phyloP scores from a whole-genome alignment of 805 yeast species.

The Sugiyamaella qingdaonensis region DNA sequence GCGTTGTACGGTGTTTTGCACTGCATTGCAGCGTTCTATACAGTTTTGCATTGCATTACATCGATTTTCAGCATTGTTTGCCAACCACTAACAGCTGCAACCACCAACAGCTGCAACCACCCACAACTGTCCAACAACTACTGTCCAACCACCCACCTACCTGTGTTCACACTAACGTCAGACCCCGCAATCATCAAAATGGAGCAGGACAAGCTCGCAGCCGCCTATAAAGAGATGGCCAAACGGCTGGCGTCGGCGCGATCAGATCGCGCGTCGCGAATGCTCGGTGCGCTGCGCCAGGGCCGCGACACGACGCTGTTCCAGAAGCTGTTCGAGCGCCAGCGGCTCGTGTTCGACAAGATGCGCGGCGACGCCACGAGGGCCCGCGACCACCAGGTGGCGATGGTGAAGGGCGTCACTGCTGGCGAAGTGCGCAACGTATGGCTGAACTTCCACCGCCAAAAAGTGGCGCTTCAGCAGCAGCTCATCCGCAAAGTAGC shows the following conservation, averaged over 20 bases:
- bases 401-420: constrained; percentile 19
- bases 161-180: constrained; percentile 1
- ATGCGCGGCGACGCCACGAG: constrained; percentile 13
- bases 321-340: constrained; percentile 16
- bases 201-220: constrained; percentile 23
- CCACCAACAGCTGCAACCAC: neutral
- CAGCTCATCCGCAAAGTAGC: constrained; percentile 20
- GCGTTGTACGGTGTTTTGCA: too few species aligned
- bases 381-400: constrained; percentile 20
- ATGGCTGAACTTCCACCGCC: constrained; percentile 31
- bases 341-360: constrained; percentile 16
- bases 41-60: neutral
- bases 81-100: neutral
- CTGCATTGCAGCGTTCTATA: too few species aligned
- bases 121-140: too few species aligned
- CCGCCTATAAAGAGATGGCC: constrained; percentile 21
- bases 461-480: constrained; percentile 25
- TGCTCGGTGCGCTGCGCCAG: constrained; percentile 22
- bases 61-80: neutral
- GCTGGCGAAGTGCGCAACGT: constrained; percentile 23
- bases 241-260: constrained; percentile 20
- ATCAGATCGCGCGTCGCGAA: constrained; percentile 15
- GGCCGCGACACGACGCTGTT: constrained; percentile 18
- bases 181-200: constrained; percentile 16
- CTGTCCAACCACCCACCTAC: neutral